phyloP scores from a whole-genome alignment of 2,329 filamentous ascomycete species.

The Aspergillus ochraceus region DNA sequence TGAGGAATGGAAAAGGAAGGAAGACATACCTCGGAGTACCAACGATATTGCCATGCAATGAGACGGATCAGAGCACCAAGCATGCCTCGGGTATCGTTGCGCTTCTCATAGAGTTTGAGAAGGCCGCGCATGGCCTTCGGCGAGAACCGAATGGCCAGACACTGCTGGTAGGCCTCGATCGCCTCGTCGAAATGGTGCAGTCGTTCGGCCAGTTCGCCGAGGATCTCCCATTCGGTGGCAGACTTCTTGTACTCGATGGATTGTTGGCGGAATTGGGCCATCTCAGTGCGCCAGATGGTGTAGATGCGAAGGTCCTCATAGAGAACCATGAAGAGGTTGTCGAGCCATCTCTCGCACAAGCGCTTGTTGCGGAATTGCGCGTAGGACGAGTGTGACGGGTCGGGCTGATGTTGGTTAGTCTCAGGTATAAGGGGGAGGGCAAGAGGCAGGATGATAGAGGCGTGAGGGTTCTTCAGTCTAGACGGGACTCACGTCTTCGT shows the following conservation, averaged over 20 bases:
- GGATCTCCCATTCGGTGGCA: conserved; percentile 96
- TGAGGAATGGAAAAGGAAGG: no score
- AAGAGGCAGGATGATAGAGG: not conserved
- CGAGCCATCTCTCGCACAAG: conserved; percentile 94
- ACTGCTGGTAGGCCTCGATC: conserved; percentile 87
- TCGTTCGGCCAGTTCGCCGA: conserved; percentile 87
- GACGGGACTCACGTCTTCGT: conserved; percentile 61
- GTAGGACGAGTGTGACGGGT: conserved; percentile 69
- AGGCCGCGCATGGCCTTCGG: conserved; percentile 89
- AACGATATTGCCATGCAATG: conserved; percentile 97
- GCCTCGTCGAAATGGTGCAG: conserved; percentile 91
- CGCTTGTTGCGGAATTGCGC: conserved; percentile 96
- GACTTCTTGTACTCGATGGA: conserved; percentile 96
- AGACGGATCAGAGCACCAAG: conserved; percentile 84
- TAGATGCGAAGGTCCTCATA: conserved; percentile 98
- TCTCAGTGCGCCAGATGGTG: conserved; percentile 98
- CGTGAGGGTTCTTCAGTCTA: not conserved
- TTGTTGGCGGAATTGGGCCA: conserved; percentile 91
- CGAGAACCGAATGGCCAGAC: conserved; percentile 83
- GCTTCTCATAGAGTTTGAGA: conserved; percentile 73
- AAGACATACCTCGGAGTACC: conserved; percentile 85
- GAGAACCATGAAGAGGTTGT: conserved; percentile 98
- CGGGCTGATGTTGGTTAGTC: conserved; percentile 46
- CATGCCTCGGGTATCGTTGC: conserved; percentile 76
- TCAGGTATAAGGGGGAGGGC: no score